Evolutionary conservation across 257 asterid genomes (phyloP).

Genomic region (Ligustrum vulgare): DNA sequence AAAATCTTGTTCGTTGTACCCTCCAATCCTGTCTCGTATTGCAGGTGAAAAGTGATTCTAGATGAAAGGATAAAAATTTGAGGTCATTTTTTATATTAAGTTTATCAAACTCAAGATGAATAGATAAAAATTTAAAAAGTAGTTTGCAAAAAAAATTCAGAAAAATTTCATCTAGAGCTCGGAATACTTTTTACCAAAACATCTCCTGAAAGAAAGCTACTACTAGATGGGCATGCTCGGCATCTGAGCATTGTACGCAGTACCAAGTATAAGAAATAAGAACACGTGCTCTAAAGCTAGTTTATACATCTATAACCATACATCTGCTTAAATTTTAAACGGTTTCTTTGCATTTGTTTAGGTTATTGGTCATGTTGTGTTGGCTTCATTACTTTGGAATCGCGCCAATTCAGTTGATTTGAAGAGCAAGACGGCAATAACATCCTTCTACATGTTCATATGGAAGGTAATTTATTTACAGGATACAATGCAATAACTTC

Average conservation of each 20-base stretch:
- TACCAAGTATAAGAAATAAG: background rate
- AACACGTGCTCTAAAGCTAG: background rate
- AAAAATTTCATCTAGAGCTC: background rate
- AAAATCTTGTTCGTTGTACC: background rate
- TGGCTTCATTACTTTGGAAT: slow-evolving; percentile 71
- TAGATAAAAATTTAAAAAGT: no score
- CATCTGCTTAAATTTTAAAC: background rate
- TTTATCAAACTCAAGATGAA: background rate
- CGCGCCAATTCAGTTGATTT: slow-evolving; percentile 73
- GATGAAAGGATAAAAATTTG: background rate
- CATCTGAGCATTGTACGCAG: background rate
- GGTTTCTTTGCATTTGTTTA: slow-evolving; percentile 23
- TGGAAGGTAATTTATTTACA: slow-evolving; percentile 68
- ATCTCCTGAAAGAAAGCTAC: no score
- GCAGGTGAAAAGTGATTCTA: background rate
- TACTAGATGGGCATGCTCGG: background rate
- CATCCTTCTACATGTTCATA: slow-evolving; percentile 93
- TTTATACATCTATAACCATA: background rate
- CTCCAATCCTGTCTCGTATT: background rate
- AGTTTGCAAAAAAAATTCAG: background rate
- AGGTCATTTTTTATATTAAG: background rate
- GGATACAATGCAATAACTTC: slow-evolving; percentile 6
- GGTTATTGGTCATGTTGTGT: slow-evolving; percentile 68
- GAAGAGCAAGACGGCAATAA: slow-evolving; percentile 61
- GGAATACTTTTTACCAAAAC: background rate